Percentiles rank a stretch among this genome's conserved stretches.
phyloP scores from a whole-genome alignment of 2,329 filamentous ascomycete species.

The Penicillium brasilianum region DNA sequence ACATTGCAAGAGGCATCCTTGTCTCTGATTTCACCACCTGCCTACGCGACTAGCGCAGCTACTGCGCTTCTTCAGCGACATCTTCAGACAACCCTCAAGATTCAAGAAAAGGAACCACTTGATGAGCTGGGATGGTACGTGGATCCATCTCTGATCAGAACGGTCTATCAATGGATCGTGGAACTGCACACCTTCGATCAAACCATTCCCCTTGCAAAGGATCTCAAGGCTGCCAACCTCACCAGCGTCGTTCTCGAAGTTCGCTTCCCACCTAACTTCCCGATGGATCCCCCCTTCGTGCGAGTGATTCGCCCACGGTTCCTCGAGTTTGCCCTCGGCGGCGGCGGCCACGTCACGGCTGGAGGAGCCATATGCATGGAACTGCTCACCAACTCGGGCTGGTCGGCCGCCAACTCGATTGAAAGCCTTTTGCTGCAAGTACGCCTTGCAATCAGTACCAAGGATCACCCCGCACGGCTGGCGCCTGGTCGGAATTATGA shows the following conservation, averaged over 20 bases:
- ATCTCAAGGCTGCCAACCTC: slow-evolving; percentile 69
- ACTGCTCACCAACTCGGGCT: slow-evolving; percentile 80
- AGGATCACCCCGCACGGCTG: slow-evolving; percentile 74
- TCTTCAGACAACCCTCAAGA: slow-evolving; percentile 65
- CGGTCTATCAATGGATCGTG: slow-evolving; percentile 89
- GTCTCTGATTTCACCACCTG: slow-evolving; percentile 67
- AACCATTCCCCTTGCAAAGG: slow-evolving; percentile 69
- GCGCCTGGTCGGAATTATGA: slow-evolving; percentile 50
- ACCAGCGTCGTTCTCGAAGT: slow-evolving; percentile 79
- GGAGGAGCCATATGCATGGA: slow-evolving; percentile 88
- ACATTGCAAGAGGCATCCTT: slow-evolving; percentile 66
- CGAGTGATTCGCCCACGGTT: slow-evolving; percentile 82
- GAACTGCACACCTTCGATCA: slow-evolving; percentile 82
- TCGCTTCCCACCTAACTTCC: slow-evolving; percentile 77
- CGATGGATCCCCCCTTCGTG: slow-evolving; percentile 80
- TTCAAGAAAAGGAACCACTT: slow-evolving; percentile 65
- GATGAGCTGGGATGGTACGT: slow-evolving; percentile 84
- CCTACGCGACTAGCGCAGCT: slow-evolving; percentile 66
- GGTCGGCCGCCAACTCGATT: slow-evolving; percentile 73
- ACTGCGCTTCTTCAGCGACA: slow-evolving; percentile 69
- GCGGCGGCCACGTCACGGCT: slow-evolving; percentile 82
- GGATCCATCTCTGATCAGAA: slow-evolving; percentile 67
- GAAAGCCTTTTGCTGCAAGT: slow-evolving; percentile 83
- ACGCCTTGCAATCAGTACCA: slow-evolving; percentile 72
- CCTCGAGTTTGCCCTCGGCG: slow-evolving; percentile 70